phyloP scores from a whole-genome alignment of 352 stramenopile genomes.

The Pythium oligandrum region DNA sequence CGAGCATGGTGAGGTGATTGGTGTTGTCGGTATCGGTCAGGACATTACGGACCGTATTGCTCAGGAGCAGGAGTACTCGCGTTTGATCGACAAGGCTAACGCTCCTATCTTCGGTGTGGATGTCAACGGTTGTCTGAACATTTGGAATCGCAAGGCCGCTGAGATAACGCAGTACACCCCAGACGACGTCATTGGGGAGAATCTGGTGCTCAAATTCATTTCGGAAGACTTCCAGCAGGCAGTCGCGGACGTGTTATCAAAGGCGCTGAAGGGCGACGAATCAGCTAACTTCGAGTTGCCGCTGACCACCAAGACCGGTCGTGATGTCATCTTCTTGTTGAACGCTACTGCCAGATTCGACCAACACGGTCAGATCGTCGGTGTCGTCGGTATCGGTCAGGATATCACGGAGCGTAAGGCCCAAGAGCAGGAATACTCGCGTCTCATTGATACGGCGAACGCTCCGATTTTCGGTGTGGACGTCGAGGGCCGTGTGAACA shows the following conservation, averaged over 20 bases:
- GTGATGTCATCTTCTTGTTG: constrained; percentile 43
- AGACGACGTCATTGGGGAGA: constrained; percentile 78
- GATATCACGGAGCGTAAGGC: constrained; percentile 60
- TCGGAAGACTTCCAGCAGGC: constrained; percentile 38
- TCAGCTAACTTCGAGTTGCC: constrained; percentile 54
- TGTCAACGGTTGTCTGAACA: constrained; percentile 47
- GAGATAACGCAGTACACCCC: constrained; percentile 79
- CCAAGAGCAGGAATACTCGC: constrained; percentile 60
- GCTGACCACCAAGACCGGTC: constrained; percentile 53
- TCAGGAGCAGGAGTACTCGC: constrained; percentile 12
- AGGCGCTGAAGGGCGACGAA: constrained; percentile 45
- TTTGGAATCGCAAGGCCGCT: constrained; percentile 66
- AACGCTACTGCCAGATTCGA: constrained; percentile 49
- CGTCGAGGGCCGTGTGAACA: too few species aligned
- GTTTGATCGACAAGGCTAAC: constrained; percentile 20
- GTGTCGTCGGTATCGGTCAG: constrained; percentile 48
- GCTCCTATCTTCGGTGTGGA: constrained; percentile 76
- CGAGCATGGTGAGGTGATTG: constrained; percentile 24
- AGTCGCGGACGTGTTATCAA: constrained; percentile 45
- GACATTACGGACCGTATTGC: constrained; percentile 12
- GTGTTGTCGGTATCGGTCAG: constrained; percentile 28
- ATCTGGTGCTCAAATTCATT: constrained; percentile 76
- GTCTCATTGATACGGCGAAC: constrained; percentile 67
- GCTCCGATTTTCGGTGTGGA: constrained; percentile 71
- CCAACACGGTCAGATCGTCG: constrained; percentile 40